Base-by-base conservation (phyloP, 1,284 basidiomycete genomes). In the Ustilago cynodontis region DNA sequence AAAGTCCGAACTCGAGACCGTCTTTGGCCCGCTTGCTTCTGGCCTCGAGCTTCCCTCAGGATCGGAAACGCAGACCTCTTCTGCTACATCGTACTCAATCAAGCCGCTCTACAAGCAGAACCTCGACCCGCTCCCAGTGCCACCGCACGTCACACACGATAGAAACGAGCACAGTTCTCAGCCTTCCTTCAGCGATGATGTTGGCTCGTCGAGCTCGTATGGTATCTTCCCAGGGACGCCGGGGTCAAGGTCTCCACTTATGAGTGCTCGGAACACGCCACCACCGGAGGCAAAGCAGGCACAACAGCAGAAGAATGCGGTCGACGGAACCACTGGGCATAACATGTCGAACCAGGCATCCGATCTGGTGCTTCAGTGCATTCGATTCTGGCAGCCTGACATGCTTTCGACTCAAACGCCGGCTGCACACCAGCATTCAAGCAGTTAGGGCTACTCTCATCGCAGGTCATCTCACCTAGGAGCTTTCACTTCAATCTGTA, bases 361-460 rank as follows among this genome's bases (percentile, higher is more conserved):
- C 33, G 68, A 71, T 41, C 20, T 71, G 11, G 62, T 65, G 49
- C 62, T 71, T 3, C 61, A 71, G 31, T 65, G 68, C 43, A 65
- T 71, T 26, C 20, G 68, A n/a, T 71, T 71, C 41, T 71, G 68
- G 68, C 68, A 71, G 54, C 68, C 68, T 1, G 62, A 65, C 31
- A 37, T 65, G 63, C 53, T 61, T 41, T 20, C 24, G 13, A 35
- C 20, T 28, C 54, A 37, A 16, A 16, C 47, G 6, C 24, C 47
- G 8, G 9, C 47, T 49, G 41, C 41, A 4, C n/a, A 28, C 24
- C 24, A 43, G 18, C n/a, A 20, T 28, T 24, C 14, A 49, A 22
- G 47, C 47, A 49, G 3, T 14, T 49, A 43, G 22, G 5, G 11
- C 26, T 49, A n/a, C 22, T 26, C 7, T 26, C 47, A 47, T 24